These are phyloP conservation scores for Sinapis alba DNA, from an alignment of 441 rosid species.

Conservation along the genomic window DNA sequence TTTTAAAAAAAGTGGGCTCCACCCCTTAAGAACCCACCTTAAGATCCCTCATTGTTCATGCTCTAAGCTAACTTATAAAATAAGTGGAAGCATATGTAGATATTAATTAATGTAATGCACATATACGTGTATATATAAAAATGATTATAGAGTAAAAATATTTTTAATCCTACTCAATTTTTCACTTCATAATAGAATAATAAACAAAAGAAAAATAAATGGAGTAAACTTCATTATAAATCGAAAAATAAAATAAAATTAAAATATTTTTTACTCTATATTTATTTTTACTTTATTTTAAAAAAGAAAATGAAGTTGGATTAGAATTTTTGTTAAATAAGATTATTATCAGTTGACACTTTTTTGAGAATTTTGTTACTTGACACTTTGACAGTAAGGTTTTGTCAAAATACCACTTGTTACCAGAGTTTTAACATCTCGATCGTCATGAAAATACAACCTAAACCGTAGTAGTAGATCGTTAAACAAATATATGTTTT, in stretches of 20 bases:
- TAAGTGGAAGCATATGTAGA: slow-evolving; percentile 21
- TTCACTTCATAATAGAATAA: too few relatives aligned
- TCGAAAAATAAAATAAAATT: too few relatives aligned
- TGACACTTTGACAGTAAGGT: not conserved
- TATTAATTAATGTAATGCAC: not conserved
- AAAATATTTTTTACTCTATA: too few relatives aligned
- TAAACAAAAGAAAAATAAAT: too few relatives aligned
- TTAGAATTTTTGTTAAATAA: not conserved
- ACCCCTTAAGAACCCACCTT: too few relatives aligned
- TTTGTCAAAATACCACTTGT: not conserved
- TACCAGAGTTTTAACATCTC: not conserved
- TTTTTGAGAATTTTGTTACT: not conserved
- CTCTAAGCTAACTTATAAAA: slow-evolving; percentile 38
- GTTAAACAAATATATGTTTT: not conserved
- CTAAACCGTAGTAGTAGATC: not conserved
- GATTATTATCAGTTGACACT: not conserved
- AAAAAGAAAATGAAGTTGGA: too few relatives aligned
- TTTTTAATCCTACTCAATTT: too few relatives aligned
- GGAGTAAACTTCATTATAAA: too few relatives aligned
- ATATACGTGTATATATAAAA: not conserved
- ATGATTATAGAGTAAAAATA: too few relatives aligned
- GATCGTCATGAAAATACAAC: not conserved
- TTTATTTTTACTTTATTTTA: too few relatives aligned
- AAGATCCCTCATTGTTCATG: too few relatives aligned
- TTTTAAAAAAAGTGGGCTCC: too few relatives aligned